These are phyloP conservation scores for Puya raimondii DNA, from an alignment of 176 grass and related monocot genomes.

Conservation along the genomic window DNA sequence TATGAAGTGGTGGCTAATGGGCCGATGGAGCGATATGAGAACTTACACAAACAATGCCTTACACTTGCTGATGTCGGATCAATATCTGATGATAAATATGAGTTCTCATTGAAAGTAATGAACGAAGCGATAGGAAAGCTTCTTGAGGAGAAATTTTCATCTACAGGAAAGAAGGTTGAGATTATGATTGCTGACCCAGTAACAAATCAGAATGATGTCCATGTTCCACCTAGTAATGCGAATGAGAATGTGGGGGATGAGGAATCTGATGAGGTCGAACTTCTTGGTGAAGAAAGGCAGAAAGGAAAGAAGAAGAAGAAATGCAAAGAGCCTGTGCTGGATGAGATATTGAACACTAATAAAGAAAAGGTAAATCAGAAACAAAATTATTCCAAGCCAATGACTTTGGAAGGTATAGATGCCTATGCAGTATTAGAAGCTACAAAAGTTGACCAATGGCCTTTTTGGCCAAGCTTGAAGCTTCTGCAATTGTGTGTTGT, in stretches of 20 bases:
- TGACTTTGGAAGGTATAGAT: background rate
- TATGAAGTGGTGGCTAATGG: slow-evolving; percentile 15
- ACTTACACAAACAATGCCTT: slow-evolving; percentile 4
- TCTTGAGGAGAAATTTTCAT: background rate
- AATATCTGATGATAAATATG: slow-evolving; percentile 8
- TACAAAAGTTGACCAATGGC: background rate
- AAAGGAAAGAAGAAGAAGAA: background rate
- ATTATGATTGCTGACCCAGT: slow-evolving; percentile 1
- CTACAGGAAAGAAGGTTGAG: slow-evolving; percentile 10
- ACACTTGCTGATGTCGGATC: slow-evolving; percentile 1
- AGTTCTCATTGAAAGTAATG: slow-evolving; percentile 4
- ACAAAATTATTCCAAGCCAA: background rate
- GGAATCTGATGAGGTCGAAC: background rate
- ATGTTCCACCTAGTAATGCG: background rate
- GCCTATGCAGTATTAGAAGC: background rate
- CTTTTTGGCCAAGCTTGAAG: too few relatives aligned
- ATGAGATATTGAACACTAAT: background rate
- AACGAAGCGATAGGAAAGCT: slow-evolving; percentile 2
- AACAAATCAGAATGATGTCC: background rate
- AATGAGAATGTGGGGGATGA: background rate
- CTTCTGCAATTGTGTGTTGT: too few relatives aligned
- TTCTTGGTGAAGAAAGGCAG: background rate
- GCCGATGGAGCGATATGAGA: slow-evolving; percentile 9
- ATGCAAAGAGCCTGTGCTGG: background rate
- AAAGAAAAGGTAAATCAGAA: slow-evolving; percentile 11